Evolutionary conservation across 2,329 filamentous ascomycete species (phyloP), one percentile per base, ranked within the genome.

Genomic region (Trichophyton schoenleinii): DNA sequence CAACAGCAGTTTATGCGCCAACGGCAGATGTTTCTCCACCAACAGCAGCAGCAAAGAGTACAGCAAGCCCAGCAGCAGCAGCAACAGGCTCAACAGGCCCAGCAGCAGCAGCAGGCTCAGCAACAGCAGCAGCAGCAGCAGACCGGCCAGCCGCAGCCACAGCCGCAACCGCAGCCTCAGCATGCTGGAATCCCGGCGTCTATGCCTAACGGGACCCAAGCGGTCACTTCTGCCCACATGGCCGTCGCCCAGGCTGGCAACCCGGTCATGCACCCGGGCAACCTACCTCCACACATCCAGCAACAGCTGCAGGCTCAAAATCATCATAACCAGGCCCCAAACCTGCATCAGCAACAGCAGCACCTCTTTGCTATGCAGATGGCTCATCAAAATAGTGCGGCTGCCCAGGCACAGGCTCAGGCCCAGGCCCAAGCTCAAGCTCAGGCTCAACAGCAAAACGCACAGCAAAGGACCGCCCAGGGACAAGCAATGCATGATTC

Each of bases 281-380:
- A 72, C 59, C 64, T 73, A 53, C 68, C 70, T 62, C 72, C 75
- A 68, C 74, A 75, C 60, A 68, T 75, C 42, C 74, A 74, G 62
- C 73, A 73, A 62, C 72, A 77, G 64, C 67, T 76, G 64, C 64
- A 66, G 60, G 65, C 62, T 18, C 64, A 66, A 60, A 64, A 63
- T n/a, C 64, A 72, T 9, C 73, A 76, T 62, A 69, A 70, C 52
- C 75, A 75, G 58, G 70, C 74, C 11, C 74, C 74, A 58, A 75
- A 70, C 60, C 64, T 80, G 57, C 72, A 76, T 58, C 75, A 78
- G 62, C 74, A 74, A 55, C 75, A 76, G 60, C 71, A 74, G 57
- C 68, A 66, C 13, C 44, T 70, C 49, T 64, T 75, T 52, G 69
- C 70, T 28, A 69, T 73, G 65, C 73, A 73, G 60, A 66, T 68